A percentile compares a stretch with the other conserved stretches of the same genome.
These are phyloP conservation scores for Fusarium piperis DNA, from an alignment of 2,329 filamentous ascomycete species.

Conservation along the genomic window DNA sequence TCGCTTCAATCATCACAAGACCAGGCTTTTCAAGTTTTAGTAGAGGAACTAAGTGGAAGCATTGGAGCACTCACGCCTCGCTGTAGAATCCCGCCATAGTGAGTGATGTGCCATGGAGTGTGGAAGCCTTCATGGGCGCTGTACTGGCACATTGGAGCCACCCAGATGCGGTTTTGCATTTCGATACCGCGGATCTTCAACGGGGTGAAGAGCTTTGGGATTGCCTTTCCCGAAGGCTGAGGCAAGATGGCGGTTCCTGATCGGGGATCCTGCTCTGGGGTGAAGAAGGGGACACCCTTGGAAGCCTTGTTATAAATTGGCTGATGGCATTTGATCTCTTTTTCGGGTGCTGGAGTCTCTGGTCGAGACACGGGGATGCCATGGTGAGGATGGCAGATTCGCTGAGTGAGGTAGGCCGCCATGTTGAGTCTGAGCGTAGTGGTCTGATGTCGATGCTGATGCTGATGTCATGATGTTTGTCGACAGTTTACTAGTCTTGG, in stretches of 20 bases:
- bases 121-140: conserved; percentile 64
- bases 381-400: conserved; percentile 41
- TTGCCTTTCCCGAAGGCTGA: conserved; percentile 55
- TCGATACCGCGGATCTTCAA: conserved; percentile 56
- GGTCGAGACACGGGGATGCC: conserved; percentile 40
- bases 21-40: conserved; percentile 54
- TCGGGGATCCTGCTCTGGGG: conserved; percentile 56
- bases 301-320: conserved; percentile 41
- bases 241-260: conserved; percentile 54
- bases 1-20: conserved; percentile 74
- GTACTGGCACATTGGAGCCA: conserved; percentile 60
- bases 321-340: conserved; percentile 33
- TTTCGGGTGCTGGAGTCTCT: conserved; percentile 33
- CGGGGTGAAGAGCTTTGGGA: conserved; percentile 62
- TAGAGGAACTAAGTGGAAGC: fast-evolving
- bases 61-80: conserved; percentile 61
- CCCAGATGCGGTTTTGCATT: conserved; percentile 58
- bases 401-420: conserved; percentile 42
- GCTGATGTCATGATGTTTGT: background rate
- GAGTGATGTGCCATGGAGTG: conserved; percentile 77
- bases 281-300: conserved; percentile 56
- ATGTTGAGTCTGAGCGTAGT: conserved; percentile 14
- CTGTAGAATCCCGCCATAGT: conserved; percentile 76
- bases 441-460: background rate
- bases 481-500: background rate